These are phyloP conservation scores for Aspergillus kassunensis DNA, from an alignment of 495 filamentous ascomycete species.

Conservation along the genomic window DNA sequence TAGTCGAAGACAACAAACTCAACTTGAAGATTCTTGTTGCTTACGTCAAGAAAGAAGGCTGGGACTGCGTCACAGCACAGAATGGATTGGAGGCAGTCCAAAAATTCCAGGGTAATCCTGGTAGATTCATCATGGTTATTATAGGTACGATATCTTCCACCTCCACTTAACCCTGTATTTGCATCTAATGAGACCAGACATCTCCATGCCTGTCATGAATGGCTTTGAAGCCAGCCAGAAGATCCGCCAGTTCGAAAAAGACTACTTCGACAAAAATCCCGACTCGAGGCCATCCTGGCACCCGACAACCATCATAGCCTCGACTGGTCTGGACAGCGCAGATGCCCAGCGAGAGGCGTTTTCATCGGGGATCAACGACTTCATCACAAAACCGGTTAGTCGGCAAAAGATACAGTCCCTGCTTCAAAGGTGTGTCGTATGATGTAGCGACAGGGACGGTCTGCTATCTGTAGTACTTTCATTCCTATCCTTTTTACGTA, in stretches of 20 bases:
- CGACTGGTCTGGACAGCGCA: slow-evolving; percentile 32
- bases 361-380: slow-evolving; percentile 36
- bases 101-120: slow-evolving; percentile 29
- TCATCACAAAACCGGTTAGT: slow-evolving; percentile 38
- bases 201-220: slow-evolving; percentile 82
- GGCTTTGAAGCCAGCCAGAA: slow-evolving; percentile 74
- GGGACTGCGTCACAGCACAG: slow-evolving; percentile 29
- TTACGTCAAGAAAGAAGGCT: slow-evolving; percentile 36
- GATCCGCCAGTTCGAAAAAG: slow-evolving; percentile 61
- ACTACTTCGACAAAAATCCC: slow-evolving; percentile 17
- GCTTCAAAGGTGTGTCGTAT: neutral
- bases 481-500: too few relatives aligned
- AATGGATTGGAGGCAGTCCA: slow-evolving; percentile 55
- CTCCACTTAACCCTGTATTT: neutral
- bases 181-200: slow-evolving; percentile 42
- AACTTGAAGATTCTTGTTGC: slow-evolving; percentile 29
- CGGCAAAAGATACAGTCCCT: slow-evolving; percentile 20
- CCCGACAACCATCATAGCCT: slow-evolving; percentile 28
- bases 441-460: too few relatives aligned
- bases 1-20: slow-evolving; percentile 40
- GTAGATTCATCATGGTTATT: slow-evolving; percentile 41
- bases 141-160: slow-evolving; percentile 38
- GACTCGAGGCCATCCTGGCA: neutral
- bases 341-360: slow-evolving; percentile 29
- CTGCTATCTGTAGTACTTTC: too few relatives aligned